These are phyloP conservation scores for Tolypocladium inflatum DNA, from an alignment of 2,329 filamentous ascomycete species.

Conservation along the genomic window DNA sequence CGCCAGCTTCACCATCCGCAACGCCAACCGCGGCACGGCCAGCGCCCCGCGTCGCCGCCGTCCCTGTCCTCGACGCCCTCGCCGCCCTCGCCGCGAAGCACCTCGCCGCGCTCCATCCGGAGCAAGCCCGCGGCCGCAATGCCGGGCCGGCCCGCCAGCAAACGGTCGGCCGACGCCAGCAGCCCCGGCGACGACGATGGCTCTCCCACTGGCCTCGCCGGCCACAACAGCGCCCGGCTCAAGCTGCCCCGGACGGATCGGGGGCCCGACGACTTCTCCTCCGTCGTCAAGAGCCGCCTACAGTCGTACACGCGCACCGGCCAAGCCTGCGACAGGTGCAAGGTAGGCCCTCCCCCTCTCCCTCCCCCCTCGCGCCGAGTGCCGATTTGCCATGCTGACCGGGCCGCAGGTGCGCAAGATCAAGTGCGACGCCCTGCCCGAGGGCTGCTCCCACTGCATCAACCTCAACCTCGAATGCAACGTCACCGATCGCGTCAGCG, in stretches of 20 bases:
- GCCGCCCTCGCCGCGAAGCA: neutral
- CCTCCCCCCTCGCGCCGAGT: neutral
- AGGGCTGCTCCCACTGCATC: constrained; percentile 74
- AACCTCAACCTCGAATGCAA: constrained; percentile 69
- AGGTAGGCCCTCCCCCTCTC: constrained; percentile 40
- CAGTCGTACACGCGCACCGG: constrained; percentile 57
- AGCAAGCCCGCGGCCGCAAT: constrained; percentile 6
- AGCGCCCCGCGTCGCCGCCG: constrained; percentile 1
- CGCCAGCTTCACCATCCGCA: neutral
- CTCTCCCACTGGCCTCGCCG: constrained; percentile 11
- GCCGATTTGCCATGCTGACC: neutral
- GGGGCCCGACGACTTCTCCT: constrained; percentile 41
- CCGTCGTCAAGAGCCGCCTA: constrained; percentile 44
- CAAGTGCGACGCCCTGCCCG: constrained; percentile 70
- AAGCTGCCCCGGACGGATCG: constrained; percentile 42
- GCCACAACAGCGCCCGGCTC: constrained; percentile 21
- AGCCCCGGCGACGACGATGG: constrained; percentile 20
- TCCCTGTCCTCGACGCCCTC: constrained; percentile 5
- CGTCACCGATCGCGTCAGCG: constrained; percentile 80
- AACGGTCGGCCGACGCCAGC: constrained; percentile 30
- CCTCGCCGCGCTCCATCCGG: constrained; percentile 4
- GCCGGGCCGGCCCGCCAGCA: constrained; percentile 6
- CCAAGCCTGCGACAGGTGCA: constrained; percentile 83
- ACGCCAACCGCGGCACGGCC: neutral
- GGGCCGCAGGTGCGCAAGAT: constrained; percentile 65